A percentile compares a stretch with the other conserved stretches of the same genome.
Conservation (phyloP, 805 yeast species). For the Lipomyces japonicus region DNA sequence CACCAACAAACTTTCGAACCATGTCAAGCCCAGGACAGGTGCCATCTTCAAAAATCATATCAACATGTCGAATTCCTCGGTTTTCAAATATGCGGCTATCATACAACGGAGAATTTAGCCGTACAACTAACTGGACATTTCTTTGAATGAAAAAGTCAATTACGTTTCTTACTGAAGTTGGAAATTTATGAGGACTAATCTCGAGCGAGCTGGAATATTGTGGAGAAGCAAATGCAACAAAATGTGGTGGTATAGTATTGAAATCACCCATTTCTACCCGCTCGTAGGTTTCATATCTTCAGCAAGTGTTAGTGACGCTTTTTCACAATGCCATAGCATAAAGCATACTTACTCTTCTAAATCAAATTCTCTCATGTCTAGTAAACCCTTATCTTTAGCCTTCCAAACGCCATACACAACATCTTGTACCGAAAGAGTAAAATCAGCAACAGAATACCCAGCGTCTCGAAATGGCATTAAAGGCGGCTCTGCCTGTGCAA, state of each 20-base stretch:
- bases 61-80: slow-evolving; percentile 81
- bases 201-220: slow-evolving; percentile 40
- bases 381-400: slow-evolving; percentile 86
- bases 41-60: slow-evolving; percentile 96
- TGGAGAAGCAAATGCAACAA: slow-evolving; percentile 97
- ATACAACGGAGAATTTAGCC: slow-evolving; percentile 88
- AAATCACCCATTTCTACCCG: slow-evolving; percentile 97
- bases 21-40: slow-evolving; percentile 94
- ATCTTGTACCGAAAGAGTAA: slow-evolving; percentile 89
- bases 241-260: slow-evolving; percentile 85
- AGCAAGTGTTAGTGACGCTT: not conserved
- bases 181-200: slow-evolving; percentile 30
- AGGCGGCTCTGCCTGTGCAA: slow-evolving; percentile 88
- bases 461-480: slow-evolving; percentile 96
- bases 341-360: slow-evolving; percentile 65
- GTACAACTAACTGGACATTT: slow-evolving; percentile 82
- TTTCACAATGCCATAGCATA: not conserved
- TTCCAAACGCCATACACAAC: slow-evolving; percentile 96
- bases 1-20: slow-evolving; percentile 90
- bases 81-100: slow-evolving; percentile 79
- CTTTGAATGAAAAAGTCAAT: slow-evolving; percentile 67
- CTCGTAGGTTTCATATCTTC: slow-evolving; percentile 68
- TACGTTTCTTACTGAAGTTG: slow-evolving; percentile 61
- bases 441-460: slow-evolving; percentile 93
- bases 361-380: slow-evolving; percentile 81